Percentiles rank a stretch among this genome's conserved stretches.
Evolutionary conservation across 345 rosid species (phyloP).

Genomic region (Geranium rotundifolium): DNA sequence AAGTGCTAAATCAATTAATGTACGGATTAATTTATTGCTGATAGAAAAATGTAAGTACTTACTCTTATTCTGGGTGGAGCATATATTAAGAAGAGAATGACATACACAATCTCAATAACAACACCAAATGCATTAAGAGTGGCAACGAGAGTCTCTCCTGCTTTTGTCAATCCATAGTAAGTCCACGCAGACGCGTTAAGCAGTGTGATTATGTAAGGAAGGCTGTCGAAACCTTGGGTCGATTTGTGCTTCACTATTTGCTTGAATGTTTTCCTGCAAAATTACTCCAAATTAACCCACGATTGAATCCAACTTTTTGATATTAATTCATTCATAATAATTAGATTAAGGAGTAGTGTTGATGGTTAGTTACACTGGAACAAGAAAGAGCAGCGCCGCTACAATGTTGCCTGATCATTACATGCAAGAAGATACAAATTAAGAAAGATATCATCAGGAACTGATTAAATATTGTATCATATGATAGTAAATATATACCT

Average conservation of each 20-base stretch:
- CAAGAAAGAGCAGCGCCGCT: no score
- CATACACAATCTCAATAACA: slow-evolving; percentile 35
- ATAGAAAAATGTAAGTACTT: background rate
- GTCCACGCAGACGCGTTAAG: slow-evolving; percentile 60
- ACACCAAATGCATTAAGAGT: slow-evolving; percentile 73
- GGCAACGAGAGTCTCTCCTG: slow-evolving; percentile 58
- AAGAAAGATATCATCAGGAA: no score
- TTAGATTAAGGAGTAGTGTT: no score
- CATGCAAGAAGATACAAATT: no score
- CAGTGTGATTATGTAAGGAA: slow-evolving; percentile 53
- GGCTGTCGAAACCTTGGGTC: slow-evolving; percentile 64
- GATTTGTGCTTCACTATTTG: slow-evolving; percentile 47
- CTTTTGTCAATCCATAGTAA: slow-evolving; percentile 62
- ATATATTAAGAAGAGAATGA: slow-evolving; percentile 43
- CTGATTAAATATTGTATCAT: no score
- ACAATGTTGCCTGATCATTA: no score
- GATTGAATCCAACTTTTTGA: no score
- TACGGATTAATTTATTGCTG: background rate
- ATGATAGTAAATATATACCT: no score
- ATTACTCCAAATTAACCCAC: background rate
- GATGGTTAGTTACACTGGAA: no score
- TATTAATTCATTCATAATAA: no score
- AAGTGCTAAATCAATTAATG: background rate
- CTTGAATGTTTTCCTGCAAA: slow-evolving; percentile 56
- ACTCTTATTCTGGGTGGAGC: slow-evolving; percentile 49